Evolutionary conservation across 345 rosid species (phyloP).

Genomic region (Pelargonium nanum): DNA sequence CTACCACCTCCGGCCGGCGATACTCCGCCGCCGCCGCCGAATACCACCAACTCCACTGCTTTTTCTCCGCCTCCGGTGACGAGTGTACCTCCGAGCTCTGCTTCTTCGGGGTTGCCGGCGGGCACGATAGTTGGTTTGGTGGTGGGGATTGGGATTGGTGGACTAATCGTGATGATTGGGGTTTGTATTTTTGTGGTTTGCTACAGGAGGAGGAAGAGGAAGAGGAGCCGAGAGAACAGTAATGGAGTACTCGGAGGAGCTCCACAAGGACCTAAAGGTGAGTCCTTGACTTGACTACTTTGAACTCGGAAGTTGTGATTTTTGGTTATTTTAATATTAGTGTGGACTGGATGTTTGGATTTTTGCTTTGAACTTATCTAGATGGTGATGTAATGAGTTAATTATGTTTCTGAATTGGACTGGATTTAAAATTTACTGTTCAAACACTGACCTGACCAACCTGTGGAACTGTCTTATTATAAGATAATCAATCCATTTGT

Average conservation of each 20-base stretch:
- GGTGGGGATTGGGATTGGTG: slow-evolving; percentile 25
- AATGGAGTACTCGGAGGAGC: slow-evolving; percentile 4
- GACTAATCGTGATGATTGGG: slow-evolving; percentile 19
- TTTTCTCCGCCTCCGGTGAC: not conserved
- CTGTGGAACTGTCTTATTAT: no score
- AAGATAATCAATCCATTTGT: no score
- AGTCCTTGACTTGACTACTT: not conserved
- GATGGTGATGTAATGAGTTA: no score
- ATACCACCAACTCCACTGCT: not conserved
- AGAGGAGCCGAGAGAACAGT: slow-evolving; percentile 7
- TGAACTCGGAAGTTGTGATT: not conserved
- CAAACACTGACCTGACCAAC: not conserved
- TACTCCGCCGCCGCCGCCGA: slow-evolving; percentile 7
- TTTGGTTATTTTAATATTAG: not conserved
- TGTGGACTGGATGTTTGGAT: not conserved
- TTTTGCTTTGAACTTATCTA: not conserved
- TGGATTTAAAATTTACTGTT: not conserved
- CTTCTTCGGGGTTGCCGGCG: slow-evolving; percentile 11
- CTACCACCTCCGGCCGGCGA: slow-evolving; percentile 13
- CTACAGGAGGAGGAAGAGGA: slow-evolving; percentile 22
- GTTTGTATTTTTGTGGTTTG: slow-evolving; percentile 22
- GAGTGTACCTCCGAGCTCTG: not conserved
- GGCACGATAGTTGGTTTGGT: slow-evolving; percentile 23
- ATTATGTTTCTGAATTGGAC: not conserved
- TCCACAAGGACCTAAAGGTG: slow-evolving; percentile 22